Percentiles rank a stretch among this genome's conserved stretches.
Conservation (phyloP, 371 early-diverging fungal species). For the Mucor velutinosus region DNA sequence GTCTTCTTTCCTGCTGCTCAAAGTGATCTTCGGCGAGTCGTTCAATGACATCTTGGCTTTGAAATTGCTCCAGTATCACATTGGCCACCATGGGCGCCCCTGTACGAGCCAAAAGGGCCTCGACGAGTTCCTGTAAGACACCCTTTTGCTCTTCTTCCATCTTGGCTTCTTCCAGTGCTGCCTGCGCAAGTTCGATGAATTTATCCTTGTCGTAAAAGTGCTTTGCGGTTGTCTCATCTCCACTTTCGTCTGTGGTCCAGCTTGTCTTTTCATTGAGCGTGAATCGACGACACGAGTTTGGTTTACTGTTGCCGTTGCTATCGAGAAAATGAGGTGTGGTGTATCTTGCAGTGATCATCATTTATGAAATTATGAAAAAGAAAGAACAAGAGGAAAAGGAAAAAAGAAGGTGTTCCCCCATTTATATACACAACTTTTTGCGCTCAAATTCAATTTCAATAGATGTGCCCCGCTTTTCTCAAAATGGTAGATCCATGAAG, state of each 20-base stretch:
- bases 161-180: conserved; percentile 40
- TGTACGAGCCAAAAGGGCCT: conserved; percentile 31
- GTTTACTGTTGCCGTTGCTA: not conserved
- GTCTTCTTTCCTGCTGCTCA: conserved; percentile 15
- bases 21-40: conserved; percentile 32
- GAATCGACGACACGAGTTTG: conserved; percentile 15
- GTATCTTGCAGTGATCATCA: conserved; percentile 22
- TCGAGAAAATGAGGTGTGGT: not conserved
- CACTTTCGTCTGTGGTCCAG: conserved; percentile 28
- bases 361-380: not conserved
- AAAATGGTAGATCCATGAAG: not conserved
- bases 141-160: conserved; percentile 43
- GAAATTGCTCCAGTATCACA: conserved; percentile 36
- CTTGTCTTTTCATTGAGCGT: conserved; percentile 14
- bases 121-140: conserved; percentile 36
- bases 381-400: conserved; percentile 1
- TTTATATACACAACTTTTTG: not conserved
- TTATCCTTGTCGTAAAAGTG: conserved; percentile 25
- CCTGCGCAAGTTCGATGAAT: conserved; percentile 41
- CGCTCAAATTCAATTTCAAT: not conserved
- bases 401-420: not conserved
- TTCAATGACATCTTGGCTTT: conserved; percentile 46
- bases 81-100: conserved; percentile 36
- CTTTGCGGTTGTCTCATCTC: conserved; percentile 13
- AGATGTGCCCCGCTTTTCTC: conserved; percentile 1